These are phyloP conservation scores for Penicillium sp. DNA, from an alignment of 2,329 filamentous ascomycete species.

Conservation along the genomic window DNA sequence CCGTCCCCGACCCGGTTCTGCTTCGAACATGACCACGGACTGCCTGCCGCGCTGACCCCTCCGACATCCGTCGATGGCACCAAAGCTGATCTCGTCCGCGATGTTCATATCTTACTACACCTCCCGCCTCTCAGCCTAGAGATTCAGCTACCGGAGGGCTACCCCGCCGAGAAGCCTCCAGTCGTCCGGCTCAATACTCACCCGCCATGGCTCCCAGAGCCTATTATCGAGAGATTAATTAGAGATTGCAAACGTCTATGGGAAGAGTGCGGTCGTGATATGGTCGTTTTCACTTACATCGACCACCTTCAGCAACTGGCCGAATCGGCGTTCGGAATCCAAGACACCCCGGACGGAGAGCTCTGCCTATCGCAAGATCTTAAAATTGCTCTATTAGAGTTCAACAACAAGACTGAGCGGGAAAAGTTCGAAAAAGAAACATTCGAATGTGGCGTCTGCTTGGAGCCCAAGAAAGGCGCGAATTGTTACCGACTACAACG, in stretches of 20 bases:
- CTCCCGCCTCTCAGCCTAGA: constrained; percentile 60
- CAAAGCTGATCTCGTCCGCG: constrained; percentile 34
- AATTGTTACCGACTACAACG: constrained; percentile 79
- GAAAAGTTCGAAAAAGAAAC: constrained; percentile 80
- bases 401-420: constrained; percentile 74
- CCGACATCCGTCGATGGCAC: constrained; percentile 46
- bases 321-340: constrained; percentile 59
- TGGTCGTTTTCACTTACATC: constrained; percentile 64
- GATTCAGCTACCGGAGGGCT: constrained; percentile 58
- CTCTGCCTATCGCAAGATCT: constrained; percentile 54
- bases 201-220: constrained; percentile 57
- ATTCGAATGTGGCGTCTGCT: constrained; percentile 84
- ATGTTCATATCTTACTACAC: constrained; percentile 56
- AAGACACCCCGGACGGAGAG: constrained; percentile 42
- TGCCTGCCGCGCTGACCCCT: constrained; percentile 43
- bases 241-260: constrained; percentile 57
- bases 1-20: constrained; percentile 54
- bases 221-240: constrained; percentile 50
- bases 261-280: constrained; percentile 63
- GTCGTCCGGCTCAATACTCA: constrained; percentile 53
- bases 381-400: constrained; percentile 75
- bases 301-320: constrained; percentile 63
- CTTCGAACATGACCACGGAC: constrained; percentile 44
- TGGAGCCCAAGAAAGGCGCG: constrained; percentile 88
- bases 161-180: constrained; percentile 59